Base-by-base conservation (phyloP, 148 eudicot species). In the Cornus suecica region DNA sequence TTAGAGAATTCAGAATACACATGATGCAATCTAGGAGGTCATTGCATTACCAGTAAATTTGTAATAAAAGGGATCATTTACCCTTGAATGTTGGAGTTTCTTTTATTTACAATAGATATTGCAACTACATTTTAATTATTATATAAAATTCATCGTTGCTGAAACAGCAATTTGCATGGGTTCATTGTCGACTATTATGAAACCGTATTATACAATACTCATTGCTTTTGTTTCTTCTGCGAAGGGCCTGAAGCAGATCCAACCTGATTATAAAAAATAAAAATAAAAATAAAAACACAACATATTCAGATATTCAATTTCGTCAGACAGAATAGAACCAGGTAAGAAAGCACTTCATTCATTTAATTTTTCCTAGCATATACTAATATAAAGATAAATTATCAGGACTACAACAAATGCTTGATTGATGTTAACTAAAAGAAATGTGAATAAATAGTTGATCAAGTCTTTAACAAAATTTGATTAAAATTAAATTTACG, bases 181-280 rank as follows among this genome's bases (percentile, higher is more conserved):
- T 41, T 34, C 25, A 25, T 51, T 8, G 23, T 24, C 14, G 14
- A 48, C 18, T 61, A 28, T 70, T 23, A 10, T 48, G 23, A 27
- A 7, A 22, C 0, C 13, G 34, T 14, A 30, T 74, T 45, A 66
- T 22, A 30, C 28, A n/a, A 23, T 58, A 27, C 30, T 70, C 60
- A 77, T 65, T 63, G 80, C 66, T 25, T 77, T 24, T 62, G 80
- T 70, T 77, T 77, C 80, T 77, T 77, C 63, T 77, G 75, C 68
- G 64, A 70, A 25, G 80, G 80, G 18, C 42, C 74, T 9, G 63
- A 8, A 64, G 74, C 62, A 70, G 80, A 77, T 77, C 65, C 74
- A 70, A 70, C 80, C 80, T 77, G 75, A 28, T 68, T 68, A 51
- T 41, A 70, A 18, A 3, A 30, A 11, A 27, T 42, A 10, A 70